phyloP scores from a whole-genome alignment of 2,329 filamentous ascomycete genomes.

The Botrytis sinoallii region DNA sequence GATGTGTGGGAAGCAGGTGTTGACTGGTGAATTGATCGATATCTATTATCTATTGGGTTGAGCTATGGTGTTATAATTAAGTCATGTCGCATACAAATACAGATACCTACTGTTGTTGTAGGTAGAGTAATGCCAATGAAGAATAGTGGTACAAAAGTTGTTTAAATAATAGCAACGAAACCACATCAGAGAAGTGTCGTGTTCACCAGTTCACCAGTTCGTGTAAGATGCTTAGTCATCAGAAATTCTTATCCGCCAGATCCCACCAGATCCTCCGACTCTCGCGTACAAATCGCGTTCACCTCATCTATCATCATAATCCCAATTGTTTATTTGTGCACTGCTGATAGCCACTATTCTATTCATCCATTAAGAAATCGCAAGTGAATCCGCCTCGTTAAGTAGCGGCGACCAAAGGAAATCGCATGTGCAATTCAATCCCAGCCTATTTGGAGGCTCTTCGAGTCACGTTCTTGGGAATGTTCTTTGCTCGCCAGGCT shows the following conservation, averaged over 20 bases:
- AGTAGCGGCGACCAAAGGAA: too few species aligned
- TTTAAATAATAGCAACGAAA: background rate
- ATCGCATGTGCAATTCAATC: background rate
- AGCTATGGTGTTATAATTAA: background rate
- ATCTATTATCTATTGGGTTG: background rate
- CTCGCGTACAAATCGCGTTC: background rate
- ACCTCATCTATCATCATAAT: background rate
- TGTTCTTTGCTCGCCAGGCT: background rate
- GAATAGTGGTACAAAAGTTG: background rate
- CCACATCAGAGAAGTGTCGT: background rate
- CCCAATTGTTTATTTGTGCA: background rate
- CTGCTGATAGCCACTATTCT: too few species aligned
- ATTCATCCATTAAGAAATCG: background rate
- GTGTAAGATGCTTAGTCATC: background rate
- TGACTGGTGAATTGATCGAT: background rate
- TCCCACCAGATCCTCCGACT: too few species aligned
- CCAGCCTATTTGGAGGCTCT: background rate
- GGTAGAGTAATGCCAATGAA: background rate
- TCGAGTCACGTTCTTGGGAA: background rate
- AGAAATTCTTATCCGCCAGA: background rate
- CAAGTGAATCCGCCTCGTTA: too few species aligned
- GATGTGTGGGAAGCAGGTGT: background rate
- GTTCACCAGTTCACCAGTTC: too few species aligned
- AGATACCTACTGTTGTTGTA: background rate
- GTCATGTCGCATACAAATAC: background rate